Conservation (phyloP, 1,284 basidiomycete genomes). For the Ceratobasidium sp. region DNA sequence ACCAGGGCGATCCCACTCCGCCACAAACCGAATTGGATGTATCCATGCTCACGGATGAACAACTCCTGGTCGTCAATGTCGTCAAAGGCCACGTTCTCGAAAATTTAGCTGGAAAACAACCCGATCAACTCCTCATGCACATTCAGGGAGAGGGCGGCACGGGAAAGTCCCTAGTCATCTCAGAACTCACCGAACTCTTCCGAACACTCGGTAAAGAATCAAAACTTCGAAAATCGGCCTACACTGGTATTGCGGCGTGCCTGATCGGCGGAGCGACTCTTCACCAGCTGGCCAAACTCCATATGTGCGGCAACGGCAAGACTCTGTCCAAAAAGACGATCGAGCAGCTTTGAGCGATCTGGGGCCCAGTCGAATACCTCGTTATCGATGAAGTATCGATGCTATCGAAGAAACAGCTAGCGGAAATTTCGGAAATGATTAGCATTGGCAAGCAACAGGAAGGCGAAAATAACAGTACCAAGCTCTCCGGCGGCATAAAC, state of each 20-base stretch:
- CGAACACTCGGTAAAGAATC: background rate
- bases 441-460: slow-evolving; percentile 38
- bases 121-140: slow-evolving; percentile 33
- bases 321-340: background rate
- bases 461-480: background rate
- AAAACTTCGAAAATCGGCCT: slow-evolving; percentile 55
- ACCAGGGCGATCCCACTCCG: background rate
- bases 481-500: slow-evolving; percentile 49
- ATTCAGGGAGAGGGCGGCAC: slow-evolving; percentile 46
- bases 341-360: slow-evolving; percentile 12
- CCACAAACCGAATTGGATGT: background rate
- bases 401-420: slow-evolving; percentile 44
- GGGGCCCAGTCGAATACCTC: slow-evolving; percentile 49
- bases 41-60: slow-evolving; percentile 21
- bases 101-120: background rate
- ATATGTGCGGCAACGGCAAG: background rate
- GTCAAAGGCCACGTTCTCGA: slow-evolving; percentile 25
- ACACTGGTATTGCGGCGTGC: slow-evolving; percentile 57
- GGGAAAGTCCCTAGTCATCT: slow-evolving; percentile 46
- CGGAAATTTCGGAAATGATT: slow-evolving; percentile 36
- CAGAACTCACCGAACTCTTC: slow-evolving; percentile 32
- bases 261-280: slow-evolving; percentile 57
- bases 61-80: slow-evolving; percentile 14
- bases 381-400: slow-evolving; percentile 52
- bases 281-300: slow-evolving; percentile 49